Conservation (phyloP, 306 rosid genomes). For the Quercus wislizeni region DNA sequence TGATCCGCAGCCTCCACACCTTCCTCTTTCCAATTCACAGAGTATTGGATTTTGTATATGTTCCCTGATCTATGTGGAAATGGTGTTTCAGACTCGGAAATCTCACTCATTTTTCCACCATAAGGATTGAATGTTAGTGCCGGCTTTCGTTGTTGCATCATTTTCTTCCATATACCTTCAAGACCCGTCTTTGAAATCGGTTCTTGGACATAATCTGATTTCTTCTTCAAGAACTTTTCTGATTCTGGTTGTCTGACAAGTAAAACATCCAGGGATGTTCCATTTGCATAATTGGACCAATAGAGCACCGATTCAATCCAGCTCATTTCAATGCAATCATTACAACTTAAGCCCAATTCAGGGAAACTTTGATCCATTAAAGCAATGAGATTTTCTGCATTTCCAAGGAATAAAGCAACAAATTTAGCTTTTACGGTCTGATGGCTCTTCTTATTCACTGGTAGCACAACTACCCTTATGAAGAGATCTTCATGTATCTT, state of each 20-base stretch:
- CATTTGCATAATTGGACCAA: slow-evolving; percentile 57
- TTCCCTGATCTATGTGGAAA: slow-evolving; percentile 81
- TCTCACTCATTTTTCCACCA: slow-evolving; percentile 69
- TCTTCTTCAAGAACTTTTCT: slow-evolving; percentile 60
- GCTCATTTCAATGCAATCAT: slow-evolving; percentile 52
- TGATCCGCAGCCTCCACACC: slow-evolving; percentile 29
- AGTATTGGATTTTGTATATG: slow-evolving; percentile 61
- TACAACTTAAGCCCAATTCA: slow-evolving; percentile 45
- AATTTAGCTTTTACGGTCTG: slow-evolving; percentile 53
- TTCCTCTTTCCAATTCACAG: slow-evolving; percentile 60
- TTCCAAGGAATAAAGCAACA: slow-evolving; percentile 62
- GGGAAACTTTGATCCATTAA: slow-evolving; percentile 46
- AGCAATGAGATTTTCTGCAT: slow-evolving; percentile 30
- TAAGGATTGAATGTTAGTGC: slow-evolving; percentile 55
- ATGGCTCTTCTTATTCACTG: slow-evolving; percentile 32
- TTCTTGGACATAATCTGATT: slow-evolving; percentile 65
- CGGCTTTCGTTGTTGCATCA: slow-evolving; percentile 51
- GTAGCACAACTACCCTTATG: slow-evolving; percentile 59
- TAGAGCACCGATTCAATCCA: slow-evolving; percentile 59
- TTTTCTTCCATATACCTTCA: slow-evolving; percentile 62
- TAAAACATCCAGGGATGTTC: slow-evolving; percentile 43
- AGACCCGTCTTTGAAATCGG: slow-evolving; percentile 45
- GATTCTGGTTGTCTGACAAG: slow-evolving; percentile 44
- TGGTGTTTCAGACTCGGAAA: slow-evolving; percentile 52
- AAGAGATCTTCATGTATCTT: slow-evolving; percentile 42